A percentile compares a stretch with the other conserved stretches of the same genome.
phyloP scores from a whole-genome alignment of 2,329 filamentous ascomycete genomes.

The Cucurbitaria berberidis region DNA sequence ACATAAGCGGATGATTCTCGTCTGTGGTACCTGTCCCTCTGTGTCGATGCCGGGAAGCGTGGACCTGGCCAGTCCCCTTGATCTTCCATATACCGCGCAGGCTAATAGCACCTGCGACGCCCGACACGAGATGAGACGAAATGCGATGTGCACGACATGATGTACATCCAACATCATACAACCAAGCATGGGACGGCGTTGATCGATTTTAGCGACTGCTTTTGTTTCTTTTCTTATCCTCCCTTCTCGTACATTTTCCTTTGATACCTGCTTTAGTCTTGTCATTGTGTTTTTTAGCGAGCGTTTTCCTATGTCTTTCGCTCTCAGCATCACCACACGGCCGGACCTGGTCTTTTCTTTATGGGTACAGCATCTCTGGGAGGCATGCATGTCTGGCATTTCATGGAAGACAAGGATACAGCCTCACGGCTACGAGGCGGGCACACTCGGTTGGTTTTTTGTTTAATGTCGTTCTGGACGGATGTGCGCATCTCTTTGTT shows the following conservation, averaged over 20 bases:
- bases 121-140: constrained; percentile 54
- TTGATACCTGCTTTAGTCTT: constrained; percentile 53
- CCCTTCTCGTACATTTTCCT: constrained; percentile 50
- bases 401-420: constrained; percentile 47
- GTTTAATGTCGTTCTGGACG: constrained; percentile 50
- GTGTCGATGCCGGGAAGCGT: constrained; percentile 45
- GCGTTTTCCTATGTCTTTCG: constrained; percentile 45
- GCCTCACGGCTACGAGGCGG: constrained; percentile 54
- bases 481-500: constrained; percentile 45
- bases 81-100: constrained; percentile 31
- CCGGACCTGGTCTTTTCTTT: constrained; percentile 49
- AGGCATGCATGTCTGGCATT: constrained; percentile 54
- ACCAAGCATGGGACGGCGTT: constrained; percentile 63
- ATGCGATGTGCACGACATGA: constrained; percentile 53
- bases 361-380: constrained; percentile 52
- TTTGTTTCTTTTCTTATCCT: constrained; percentile 33
- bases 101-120: constrained; percentile 48
- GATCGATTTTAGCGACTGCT: constrained; percentile 53
- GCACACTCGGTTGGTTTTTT: constrained; percentile 49
- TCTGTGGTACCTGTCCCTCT: constrained; percentile 35
- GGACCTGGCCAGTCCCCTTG: constrained; percentile 52
- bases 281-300: constrained; percentile 52
- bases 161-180: constrained; percentile 51
- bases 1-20: constrained; percentile 66
- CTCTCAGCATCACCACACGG: constrained; percentile 36